Percentiles rank a stretch among this genome's conserved stretches.
phyloP scores from a whole-genome alignment of 352 stramenopile species.

The Globisporangium okanoganense region DNA sequence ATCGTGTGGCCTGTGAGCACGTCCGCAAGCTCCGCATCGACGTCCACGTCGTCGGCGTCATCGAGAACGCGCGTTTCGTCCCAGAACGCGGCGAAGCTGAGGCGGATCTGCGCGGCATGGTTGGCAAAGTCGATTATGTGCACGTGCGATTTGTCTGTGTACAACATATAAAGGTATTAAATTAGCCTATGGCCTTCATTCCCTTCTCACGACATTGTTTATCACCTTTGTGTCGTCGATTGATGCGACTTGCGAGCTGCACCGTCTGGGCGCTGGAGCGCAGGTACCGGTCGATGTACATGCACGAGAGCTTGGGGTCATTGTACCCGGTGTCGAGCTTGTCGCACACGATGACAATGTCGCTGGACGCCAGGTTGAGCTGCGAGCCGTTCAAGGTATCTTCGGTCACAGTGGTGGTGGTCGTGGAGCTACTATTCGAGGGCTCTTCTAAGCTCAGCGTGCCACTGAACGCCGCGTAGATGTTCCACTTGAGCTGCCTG shows the following conservation, averaged over 20 bases:
- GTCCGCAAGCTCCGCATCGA: constrained; percentile 26
- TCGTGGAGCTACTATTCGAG: not conserved
- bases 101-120: constrained; percentile 61
- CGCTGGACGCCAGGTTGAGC: constrained; percentile 46
- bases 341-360: constrained; percentile 82
- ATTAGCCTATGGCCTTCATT: too few relatives aligned
- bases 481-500: constrained; percentile 56
- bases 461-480: constrained; percentile 72
- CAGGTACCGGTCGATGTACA: constrained; percentile 84
- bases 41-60: constrained; percentile 23
- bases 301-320: constrained; percentile 60
- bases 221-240: constrained; percentile 49
- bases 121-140: constrained; percentile 74
- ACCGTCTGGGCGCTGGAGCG: constrained; percentile 61
- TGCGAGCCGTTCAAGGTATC: constrained; percentile 58
- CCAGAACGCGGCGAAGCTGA: constrained; percentile 51
- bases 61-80: constrained; percentile 24
- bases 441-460: constrained; percentile 22
- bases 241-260: constrained; percentile 81
- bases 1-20: constrained; percentile 30
- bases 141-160: constrained; percentile 34
- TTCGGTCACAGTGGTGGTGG: constrained; percentile 43
- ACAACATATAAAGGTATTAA: not conserved
- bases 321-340: constrained; percentile 87
- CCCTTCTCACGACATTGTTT: not conserved